phyloP scores from a whole-genome alignment of 1,139 yeast genomes.

The Scheffersomyces quercinus region DNA sequence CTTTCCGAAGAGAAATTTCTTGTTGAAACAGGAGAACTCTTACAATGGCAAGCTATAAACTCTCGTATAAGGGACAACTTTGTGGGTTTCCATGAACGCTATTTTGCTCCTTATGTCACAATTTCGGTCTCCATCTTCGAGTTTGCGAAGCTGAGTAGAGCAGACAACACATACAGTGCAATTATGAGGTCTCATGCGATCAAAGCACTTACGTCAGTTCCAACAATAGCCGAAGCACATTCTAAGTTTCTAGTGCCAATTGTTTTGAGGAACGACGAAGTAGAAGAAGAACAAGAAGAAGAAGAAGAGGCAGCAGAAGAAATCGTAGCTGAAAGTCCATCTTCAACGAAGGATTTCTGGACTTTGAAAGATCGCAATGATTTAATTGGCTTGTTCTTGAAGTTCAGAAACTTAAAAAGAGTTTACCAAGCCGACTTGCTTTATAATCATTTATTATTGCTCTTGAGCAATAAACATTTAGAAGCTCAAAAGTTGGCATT shows the following conservation, averaged over 20 bases:
- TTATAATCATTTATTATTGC: slow-evolving; percentile 50
- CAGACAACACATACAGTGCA: slow-evolving; percentile 32
- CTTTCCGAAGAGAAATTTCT: slow-evolving; percentile 21
- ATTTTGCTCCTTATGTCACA: slow-evolving; percentile 22
- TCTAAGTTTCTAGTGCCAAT: slow-evolving; percentile 57
- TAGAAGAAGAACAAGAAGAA: slow-evolving; percentile 12
- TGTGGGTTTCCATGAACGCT: slow-evolving; percentile 19
- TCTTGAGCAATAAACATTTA: slow-evolving; percentile 63
- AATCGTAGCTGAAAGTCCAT: slow-evolving; percentile 11
- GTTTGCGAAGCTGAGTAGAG: slow-evolving; percentile 32
- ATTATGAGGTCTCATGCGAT: slow-evolving; percentile 50
- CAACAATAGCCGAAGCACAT: slow-evolving; percentile 67
- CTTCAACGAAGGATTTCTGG: slow-evolving; percentile 37
- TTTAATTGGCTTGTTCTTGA: slow-evolving; percentile 63
- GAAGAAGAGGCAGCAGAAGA: slow-evolving; percentile 2
- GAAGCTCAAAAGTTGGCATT: slow-evolving; percentile 74
- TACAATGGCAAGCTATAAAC: slow-evolving; percentile 35
- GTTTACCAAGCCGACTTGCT: slow-evolving; percentile 54
- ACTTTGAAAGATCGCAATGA: slow-evolving; percentile 59
- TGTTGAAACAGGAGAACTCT: slow-evolving; percentile 18
- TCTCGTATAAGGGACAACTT: slow-evolving; percentile 30
- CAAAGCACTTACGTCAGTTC: slow-evolving; percentile 52
- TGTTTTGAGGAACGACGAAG: slow-evolving; percentile 36
- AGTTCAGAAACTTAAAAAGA: slow-evolving; percentile 63
- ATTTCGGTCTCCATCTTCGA: slow-evolving; percentile 33